Percentiles rank a stretch among this genome's conserved stretches.
These are phyloP conservation scores for Trichosporon ovoides DNA, from an alignment of 1,284 basidiomycete genomes.

Conservation along the genomic window DNA sequence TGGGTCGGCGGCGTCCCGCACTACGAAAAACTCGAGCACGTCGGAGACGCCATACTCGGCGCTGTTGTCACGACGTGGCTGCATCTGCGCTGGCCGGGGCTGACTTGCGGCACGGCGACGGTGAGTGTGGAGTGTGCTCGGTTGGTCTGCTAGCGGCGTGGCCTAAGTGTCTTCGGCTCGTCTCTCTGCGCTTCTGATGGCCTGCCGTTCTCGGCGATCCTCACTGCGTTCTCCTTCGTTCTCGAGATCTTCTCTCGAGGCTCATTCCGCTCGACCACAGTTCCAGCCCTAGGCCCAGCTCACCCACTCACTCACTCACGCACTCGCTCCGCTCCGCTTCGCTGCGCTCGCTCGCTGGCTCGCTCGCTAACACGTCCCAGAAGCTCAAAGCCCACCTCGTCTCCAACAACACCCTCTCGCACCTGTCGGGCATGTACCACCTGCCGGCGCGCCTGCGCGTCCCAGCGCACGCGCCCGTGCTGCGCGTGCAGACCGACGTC, in stretches of 20 bases:
- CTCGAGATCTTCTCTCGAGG: no score
- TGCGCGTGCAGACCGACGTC: constrained; percentile 40
- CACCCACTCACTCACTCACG: no score
- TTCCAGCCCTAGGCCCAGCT: no score
- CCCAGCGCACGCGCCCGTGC: constrained; percentile 29
- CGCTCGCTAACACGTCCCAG: constrained; percentile 20
- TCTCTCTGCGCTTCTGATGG: no score
- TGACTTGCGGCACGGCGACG: constrained; percentile 41
- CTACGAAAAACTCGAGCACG: constrained; percentile 47
- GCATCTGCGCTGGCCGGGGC: constrained; percentile 35
- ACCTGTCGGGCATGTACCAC: constrained; percentile 40
- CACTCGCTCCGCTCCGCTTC: no score
- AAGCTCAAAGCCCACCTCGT: constrained; percentile 46
- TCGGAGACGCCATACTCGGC: constrained; percentile 43
- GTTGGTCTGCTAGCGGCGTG: no score
- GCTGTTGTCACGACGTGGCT: constrained; percentile 45
- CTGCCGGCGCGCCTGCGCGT: constrained; percentile 35
- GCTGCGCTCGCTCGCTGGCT: neutral
- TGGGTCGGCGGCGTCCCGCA: constrained; percentile 20
- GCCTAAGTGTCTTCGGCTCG: no score
- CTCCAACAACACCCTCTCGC: constrained; percentile 43
- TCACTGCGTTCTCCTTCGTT: no score
- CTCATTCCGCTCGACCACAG: no score
- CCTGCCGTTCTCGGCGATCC: no score
- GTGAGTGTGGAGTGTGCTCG: no score